A percentile compares a stretch with the other conserved stretches of the same genome.
Conservation (phyloP, 1,284 basidiomycete genomes). For the Cryptococcus sp. region DNA sequence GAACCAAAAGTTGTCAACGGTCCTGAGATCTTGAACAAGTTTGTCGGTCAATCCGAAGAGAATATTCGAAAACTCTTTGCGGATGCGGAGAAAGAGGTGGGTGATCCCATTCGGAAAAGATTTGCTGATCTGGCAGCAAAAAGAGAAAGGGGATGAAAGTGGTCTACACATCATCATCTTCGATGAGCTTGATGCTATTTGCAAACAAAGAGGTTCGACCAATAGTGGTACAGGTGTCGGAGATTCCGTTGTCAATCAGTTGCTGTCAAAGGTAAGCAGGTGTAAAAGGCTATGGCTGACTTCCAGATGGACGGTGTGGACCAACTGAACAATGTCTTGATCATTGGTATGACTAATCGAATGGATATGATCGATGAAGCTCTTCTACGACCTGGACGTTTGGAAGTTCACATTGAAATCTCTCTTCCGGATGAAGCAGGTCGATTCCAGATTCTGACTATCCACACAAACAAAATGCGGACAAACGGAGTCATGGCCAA, state of each 20-base stretch:
- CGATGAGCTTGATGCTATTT: constrained; percentile 97
- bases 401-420: constrained; percentile 99
- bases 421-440: constrained; percentile 93
- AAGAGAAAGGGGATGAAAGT: constrained; percentile 97
- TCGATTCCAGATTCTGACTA: constrained; percentile 87
- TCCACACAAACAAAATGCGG: constrained; percentile 94
- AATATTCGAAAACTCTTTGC: constrained; percentile 97
- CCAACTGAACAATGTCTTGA: constrained; percentile 97
- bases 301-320: constrained; percentile 97
- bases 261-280: constrained; percentile 77
- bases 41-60: constrained; percentile 96
- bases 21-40: constrained; percentile 90
- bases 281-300: neutral
- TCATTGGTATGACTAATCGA: constrained; percentile 99
- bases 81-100: constrained; percentile 93
- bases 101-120: constrained; percentile 15
- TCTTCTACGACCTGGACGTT: constrained; percentile 90
- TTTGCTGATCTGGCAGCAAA: constrained; percentile 60
- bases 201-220: constrained; percentile 89
- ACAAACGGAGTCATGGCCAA: constrained; percentile 82
- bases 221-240: constrained; percentile 94
- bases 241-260: constrained; percentile 97
- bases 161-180: constrained; percentile 99
- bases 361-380: constrained; percentile 99
- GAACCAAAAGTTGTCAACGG: constrained; percentile 99